Evolutionary conservation across 176 grass and related monocot species (phyloP), one percentile per base, ranked within the genome.

Genomic region (Juncus inflexus): DNA sequence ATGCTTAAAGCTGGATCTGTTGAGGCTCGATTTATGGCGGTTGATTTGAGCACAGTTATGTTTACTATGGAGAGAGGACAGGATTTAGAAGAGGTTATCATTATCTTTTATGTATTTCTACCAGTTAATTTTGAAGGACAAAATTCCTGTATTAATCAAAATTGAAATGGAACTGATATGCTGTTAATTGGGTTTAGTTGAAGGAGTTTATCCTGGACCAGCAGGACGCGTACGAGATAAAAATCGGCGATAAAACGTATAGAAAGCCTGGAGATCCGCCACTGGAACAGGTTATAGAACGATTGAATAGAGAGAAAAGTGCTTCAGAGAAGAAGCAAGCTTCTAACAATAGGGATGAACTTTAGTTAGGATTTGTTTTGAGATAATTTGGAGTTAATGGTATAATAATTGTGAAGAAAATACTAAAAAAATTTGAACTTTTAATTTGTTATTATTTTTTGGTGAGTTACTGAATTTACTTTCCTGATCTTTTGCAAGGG

Each of bases 1-100:
- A 83, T 97, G 70, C 77, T 97, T 36, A 79, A 86, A 15, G 81
- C 94, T 42, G 94, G 88, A 55, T 72, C 85, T 53, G 70, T 97
- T 50, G 85, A 85, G 51, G 76, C 75, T 12, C 90, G 81, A 7
- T 91, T 97, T 60, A 84, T 91, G 45, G 84, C 94, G 11, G 77
- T 91, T 6, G 87, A 97, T 64, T 76, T 83, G 12, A 84, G 76
- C 37, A 91, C 85, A 7, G 73, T 97, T 82, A 97, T 97, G 94
- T 91, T 97, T 81, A 91, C 87, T 15, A 77, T 86, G 80, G 87
- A 89, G 52, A 86, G 58, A 62, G 88, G 84, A 37, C 87, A 70
- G 12, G 82, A 91, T 75, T 19, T 86, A 50, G 66, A 65, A 16
- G 85, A 97, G 92, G 92, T 91, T 70, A 15, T 60, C 35, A 40